Evolutionary conservation across 2,329 filamentous ascomycete genomes (phyloP).

Genomic region (Penicillium italicum): DNA sequence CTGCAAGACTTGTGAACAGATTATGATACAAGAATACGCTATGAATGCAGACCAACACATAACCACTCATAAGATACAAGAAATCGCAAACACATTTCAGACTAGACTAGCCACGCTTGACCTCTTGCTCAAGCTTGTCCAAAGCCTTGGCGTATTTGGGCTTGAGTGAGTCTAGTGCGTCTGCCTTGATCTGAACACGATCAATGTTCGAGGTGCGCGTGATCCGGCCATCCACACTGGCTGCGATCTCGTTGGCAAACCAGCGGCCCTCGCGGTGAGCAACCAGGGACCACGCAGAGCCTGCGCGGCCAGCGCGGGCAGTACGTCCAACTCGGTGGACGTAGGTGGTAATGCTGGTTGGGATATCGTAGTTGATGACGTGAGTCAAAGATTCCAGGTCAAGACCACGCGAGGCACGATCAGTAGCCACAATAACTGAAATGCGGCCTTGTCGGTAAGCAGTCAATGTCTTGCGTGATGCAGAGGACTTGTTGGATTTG

Average conservation of each 20-base stretch:
- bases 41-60: constrained; percentile 3
- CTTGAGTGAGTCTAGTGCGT: constrained; percentile 28
- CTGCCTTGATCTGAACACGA: constrained; percentile 31
- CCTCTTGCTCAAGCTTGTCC: constrained; percentile 38
- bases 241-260: constrained; percentile 84
- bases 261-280: constrained; percentile 78
- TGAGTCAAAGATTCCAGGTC: constrained; percentile 76
- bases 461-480: constrained; percentile 63
- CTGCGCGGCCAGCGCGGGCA: constrained; percentile 71
- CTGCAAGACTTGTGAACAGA: neutral
- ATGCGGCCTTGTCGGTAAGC: constrained; percentile 62
- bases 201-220: constrained; percentile 29
- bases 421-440: constrained; percentile 80
- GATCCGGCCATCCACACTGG: constrained; percentile 37
- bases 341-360: constrained; percentile 74
- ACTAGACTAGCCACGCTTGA: constrained; percentile 19
- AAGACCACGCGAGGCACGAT: constrained; percentile 87
- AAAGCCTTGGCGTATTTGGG: constrained; percentile 34
- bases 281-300: constrained; percentile 82
- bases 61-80: constrained; percentile 3
- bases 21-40: constrained; percentile 9
- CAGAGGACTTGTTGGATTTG: constrained; percentile 70
- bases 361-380: constrained; percentile 92
- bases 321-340: constrained; percentile 91
- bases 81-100: neutral